phyloP scores from a whole-genome alignment of 768 basidiomycete genomes.

The Pulveroboletus sp. region DNA sequence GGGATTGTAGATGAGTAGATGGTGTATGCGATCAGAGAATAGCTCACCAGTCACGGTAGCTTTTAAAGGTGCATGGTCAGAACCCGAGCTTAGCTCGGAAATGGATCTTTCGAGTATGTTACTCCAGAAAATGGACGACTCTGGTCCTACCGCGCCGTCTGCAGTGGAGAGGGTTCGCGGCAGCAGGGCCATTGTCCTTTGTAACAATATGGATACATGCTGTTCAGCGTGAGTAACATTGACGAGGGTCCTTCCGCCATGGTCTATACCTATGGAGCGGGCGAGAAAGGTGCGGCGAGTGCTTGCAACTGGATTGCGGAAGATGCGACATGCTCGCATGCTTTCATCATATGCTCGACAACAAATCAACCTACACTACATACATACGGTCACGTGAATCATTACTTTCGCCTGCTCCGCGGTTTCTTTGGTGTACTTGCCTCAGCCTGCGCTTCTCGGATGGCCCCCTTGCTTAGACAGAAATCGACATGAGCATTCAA shows the following conservation, averaged over 20 bases:
- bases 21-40: not conserved
- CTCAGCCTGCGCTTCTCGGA: slow-evolving; percentile 61
- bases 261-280: not conserved
- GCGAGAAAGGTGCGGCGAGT: not conserved
- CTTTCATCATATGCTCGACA: slow-evolving; percentile 11
- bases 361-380: not conserved
- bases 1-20: slow-evolving; percentile 2
- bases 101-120: slow-evolving; percentile 37
- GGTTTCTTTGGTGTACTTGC: slow-evolving; percentile 21
- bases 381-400: slow-evolving; percentile 20
- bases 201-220: slow-evolving; percentile 45
- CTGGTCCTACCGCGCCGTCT: slow-evolving; percentile 18
- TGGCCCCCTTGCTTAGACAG: slow-evolving; percentile 78
- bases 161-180: slow-evolving; percentile 40
- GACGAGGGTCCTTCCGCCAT: not conserved
- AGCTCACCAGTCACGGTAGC: slow-evolving; percentile 50
- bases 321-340: slow-evolving; percentile 25
- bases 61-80: slow-evolving; percentile 32
- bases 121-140: slow-evolving; percentile 47
- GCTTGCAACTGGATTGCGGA: slow-evolving; percentile 7
- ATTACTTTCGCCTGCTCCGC: not conserved
- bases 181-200: slow-evolving; percentile 46
- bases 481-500: slow-evolving; percentile 89
- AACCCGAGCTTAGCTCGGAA: slow-evolving; percentile 28
- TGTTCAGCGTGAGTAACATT: not conserved